phyloP scores from a whole-genome alignment of 257 asterid genomes.

The Plantago ovata region DNA sequence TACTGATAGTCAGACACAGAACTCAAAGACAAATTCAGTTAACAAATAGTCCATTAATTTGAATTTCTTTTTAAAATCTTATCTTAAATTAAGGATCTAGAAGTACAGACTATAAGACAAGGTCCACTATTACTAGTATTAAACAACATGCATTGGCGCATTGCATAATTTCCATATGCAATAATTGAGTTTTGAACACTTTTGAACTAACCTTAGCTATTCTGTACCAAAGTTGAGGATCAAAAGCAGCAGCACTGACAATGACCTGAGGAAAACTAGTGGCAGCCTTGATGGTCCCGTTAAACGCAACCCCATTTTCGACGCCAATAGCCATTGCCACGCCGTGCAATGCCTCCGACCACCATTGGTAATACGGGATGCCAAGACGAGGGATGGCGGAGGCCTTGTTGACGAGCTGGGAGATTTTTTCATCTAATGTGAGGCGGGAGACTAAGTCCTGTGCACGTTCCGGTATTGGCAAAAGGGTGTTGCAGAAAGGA shows the following conservation, averaged over 20 bases:
- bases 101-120: slow-evolving; percentile 14
- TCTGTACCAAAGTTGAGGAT: slow-evolving; percentile 59
- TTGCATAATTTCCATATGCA: no score
- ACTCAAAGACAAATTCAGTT: neutral
- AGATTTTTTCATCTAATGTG: slow-evolving; percentile 43
- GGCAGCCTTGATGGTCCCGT: slow-evolving; percentile 35
- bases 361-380: slow-evolving; percentile 56
- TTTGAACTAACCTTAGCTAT: slow-evolving; percentile 46
- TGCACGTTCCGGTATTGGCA: slow-evolving; percentile 31
- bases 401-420: slow-evolving; percentile 47
- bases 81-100: slow-evolving; percentile 16
- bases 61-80: neutral
- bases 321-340: slow-evolving; percentile 40
- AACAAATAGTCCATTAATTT: no score
- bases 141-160: neutral
- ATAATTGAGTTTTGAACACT: neutral
- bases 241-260: slow-evolving; percentile 71
- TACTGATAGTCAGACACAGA: neutral
- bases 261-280: slow-evolving; percentile 71
- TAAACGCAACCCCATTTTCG: slow-evolving; percentile 38
- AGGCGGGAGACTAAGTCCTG: slow-evolving; percentile 38
- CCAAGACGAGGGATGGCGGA: slow-evolving; percentile 43
- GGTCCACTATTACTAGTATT: neutral
- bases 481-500: slow-evolving; percentile 33
- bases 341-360: slow-evolving; percentile 66